Base-by-base conservation (phyloP, 192 early-diverging fungal genomes). In the Phycomyces blakesleeanus region DNA sequence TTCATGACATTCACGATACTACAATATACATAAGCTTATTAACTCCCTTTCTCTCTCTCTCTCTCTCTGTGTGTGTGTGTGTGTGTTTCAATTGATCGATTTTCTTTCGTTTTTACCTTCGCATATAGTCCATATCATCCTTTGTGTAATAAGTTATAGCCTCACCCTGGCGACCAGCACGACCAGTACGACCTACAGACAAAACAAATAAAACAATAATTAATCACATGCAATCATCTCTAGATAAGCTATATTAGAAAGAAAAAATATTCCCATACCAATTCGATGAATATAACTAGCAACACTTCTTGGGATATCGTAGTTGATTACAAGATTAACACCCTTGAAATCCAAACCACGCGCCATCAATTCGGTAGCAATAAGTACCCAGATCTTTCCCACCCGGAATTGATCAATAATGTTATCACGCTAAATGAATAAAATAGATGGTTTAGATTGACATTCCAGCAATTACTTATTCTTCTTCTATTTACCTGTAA, bases 261-360 rank as follows among this genome's bases (percentile, higher is more conserved):
- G n/a, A n/a, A n/a, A n/a, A n/a, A n/a, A n/a, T n/a, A n/a, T n/a
- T n/a, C n/a, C n/a, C 62, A 11, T 37, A 53, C 96, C 97, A 71
- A 98, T 95, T 63, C 97, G 75, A 78, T 99, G 97, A 69, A 97
- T 95, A 73, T 99, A 99, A 25, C 89, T 89, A 62, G 88, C 87
- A 1, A 92, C 85, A 6, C 87, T 88, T 75, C 94, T 91, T 51
- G 97, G 96, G 69, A 98, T 96, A 72, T 99, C 97, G 63, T 96
- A 99, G 71, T 99, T 99, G 80, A 99, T 91, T 27, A 99, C 97
- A 59, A 93, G 64, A 56, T 95, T 92, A 24, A 99, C 95, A 18
- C 93, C 94, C 73, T 97, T 96, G 76, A 99, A 97, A 81, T 99
- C 96, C 69, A 99, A 90, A 83, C 97, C 97, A 72, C 97, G 90